These are phyloP conservation scores for Takakia lepidozioides DNA, from an alignment of 225 moss, liverwort and hornwort genomes.

Conservation along the genomic window DNA sequence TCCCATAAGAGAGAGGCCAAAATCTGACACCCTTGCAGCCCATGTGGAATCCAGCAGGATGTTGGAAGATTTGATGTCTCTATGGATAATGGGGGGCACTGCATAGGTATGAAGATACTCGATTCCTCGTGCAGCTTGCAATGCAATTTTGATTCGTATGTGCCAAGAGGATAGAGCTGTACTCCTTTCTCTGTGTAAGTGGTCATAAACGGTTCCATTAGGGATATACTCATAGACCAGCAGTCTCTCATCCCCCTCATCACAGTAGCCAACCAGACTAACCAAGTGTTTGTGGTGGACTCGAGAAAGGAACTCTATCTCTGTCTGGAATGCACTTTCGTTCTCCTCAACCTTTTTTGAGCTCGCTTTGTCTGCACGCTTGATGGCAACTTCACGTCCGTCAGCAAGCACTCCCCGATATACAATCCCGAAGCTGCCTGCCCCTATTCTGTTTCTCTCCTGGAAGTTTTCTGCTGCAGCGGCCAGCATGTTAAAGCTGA, in stretches of 20 bases:
- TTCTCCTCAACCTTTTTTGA: slow-evolving; percentile 5
- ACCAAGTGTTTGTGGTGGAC: slow-evolving; percentile 13
- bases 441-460: slow-evolving; percentile 18
- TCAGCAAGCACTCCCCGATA: slow-evolving; percentile 16
- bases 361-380: slow-evolving; percentile 13
- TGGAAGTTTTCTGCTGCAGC: slow-evolving; percentile 8
- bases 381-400: slow-evolving; percentile 22
- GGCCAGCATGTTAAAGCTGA: slow-evolving; percentile 4
- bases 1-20: slow-evolving; percentile 5
- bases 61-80: slow-evolving; percentile 7
- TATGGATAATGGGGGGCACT: slow-evolving; percentile 3
- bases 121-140: slow-evolving; percentile 6
- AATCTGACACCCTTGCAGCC: slow-evolving; percentile 1
- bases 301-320: slow-evolving; percentile 7
- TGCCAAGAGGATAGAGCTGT: slow-evolving; percentile 5
- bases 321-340: slow-evolving; percentile 4
- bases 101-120: slow-evolving; percentile 7
- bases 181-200: slow-evolving; percentile 1
- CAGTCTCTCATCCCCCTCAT: neutral
- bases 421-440: slow-evolving; percentile 19
- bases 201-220: slow-evolving; percentile 11
- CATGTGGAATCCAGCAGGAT: slow-evolving; percentile 3
- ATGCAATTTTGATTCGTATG: neutral
- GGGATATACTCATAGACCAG: slow-evolving; percentile 12
- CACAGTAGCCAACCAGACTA: slow-evolving; percentile 10